Conservation (phyloP, 441 rosid species). For the Cnidoscolus chayamansa region DNA sequence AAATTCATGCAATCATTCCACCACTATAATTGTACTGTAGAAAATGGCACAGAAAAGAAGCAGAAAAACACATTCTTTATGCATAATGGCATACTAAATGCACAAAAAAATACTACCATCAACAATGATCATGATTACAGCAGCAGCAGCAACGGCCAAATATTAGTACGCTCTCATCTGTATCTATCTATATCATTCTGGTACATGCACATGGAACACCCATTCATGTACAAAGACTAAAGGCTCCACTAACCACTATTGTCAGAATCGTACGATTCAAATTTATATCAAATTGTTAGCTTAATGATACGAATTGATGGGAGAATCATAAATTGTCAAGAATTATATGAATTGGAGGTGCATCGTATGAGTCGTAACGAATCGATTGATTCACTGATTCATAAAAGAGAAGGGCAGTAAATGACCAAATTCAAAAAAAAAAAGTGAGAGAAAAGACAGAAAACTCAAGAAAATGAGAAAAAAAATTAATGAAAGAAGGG, state of each 20-base stretch:
- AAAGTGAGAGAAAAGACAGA: too few relatives aligned
- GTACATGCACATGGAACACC: neutral
- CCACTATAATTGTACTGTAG: neutral
- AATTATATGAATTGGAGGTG: too few relatives aligned
- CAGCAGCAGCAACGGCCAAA: neutral
- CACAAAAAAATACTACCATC: neutral
- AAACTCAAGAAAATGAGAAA: too few relatives aligned
- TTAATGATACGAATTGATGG: too few relatives aligned
- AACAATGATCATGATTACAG: neutral
- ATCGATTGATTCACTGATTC: too few relatives aligned
- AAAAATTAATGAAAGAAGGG: too few relatives aligned
- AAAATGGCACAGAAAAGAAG: neutral
- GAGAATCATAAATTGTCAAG: too few relatives aligned
- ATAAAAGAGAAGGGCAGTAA: too few relatives aligned
- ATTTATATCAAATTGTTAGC: too few relatives aligned
- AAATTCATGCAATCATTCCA: neutral
- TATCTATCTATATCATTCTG: neutral
- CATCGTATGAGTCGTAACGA: too few relatives aligned
- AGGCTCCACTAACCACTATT: neutral
- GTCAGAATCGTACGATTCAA: too few relatives aligned
- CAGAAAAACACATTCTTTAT: neutral
- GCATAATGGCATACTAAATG: neutral
- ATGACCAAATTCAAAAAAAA: too few relatives aligned
- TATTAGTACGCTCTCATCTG: neutral
- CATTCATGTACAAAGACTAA: neutral